Conservation (phyloP, 2,329 filamentous ascomycete genomes). For the Paecilomyces niveus region DNA sequence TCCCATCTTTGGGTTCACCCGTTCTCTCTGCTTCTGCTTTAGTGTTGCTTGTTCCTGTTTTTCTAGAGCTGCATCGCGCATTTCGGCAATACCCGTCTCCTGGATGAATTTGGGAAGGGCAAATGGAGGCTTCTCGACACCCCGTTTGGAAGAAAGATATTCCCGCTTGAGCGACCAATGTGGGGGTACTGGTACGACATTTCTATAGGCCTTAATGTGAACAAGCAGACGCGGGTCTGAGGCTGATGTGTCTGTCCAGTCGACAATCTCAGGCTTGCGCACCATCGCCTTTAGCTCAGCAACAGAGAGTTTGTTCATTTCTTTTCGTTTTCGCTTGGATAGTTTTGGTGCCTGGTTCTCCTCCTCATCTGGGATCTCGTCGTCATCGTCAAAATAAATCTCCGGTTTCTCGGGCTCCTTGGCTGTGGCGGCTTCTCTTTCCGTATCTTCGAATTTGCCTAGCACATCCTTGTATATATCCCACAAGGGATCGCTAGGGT, state of each 20-base stretch:
- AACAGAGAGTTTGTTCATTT: slow-evolving; percentile 84
- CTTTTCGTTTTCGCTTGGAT: slow-evolving; percentile 92
- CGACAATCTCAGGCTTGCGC: slow-evolving; percentile 83
- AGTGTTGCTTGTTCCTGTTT: slow-evolving; percentile 88
- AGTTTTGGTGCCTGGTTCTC: slow-evolving; percentile 59
- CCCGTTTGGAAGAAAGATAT: slow-evolving; percentile 92
- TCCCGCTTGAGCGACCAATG: slow-evolving; percentile 97
- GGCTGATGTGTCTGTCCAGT: slow-evolving; percentile 94
- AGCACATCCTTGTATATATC: slow-evolving; percentile 79
- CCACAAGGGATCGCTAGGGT: slow-evolving; percentile 67
- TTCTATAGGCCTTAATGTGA: slow-evolving; percentile 89
- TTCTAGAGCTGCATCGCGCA: slow-evolving; percentile 92
- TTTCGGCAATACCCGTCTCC: slow-evolving; percentile 94
- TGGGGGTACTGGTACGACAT: slow-evolving; percentile 85
- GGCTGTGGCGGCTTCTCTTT: slow-evolving; percentile 56
- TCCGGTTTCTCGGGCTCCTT: slow-evolving; percentile 74
- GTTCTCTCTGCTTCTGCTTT: slow-evolving; percentile 91
- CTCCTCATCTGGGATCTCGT: slow-evolving; percentile 76
- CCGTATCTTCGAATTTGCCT: slow-evolving; percentile 63
- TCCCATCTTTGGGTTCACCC: slow-evolving; percentile 92
- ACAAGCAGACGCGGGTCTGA: slow-evolving; percentile 83
- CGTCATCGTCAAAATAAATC: slow-evolving; percentile 74
- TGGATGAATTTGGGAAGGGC: slow-evolving; percentile 92
- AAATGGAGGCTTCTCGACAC: slow-evolving; percentile 93
- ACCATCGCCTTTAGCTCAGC: slow-evolving; percentile 93